Percentiles rank a stretch among this genome's conserved stretches.
Conservation (phyloP, 2,329 filamentous ascomycete species). For the Cladosporium cucumerinum region DNA sequence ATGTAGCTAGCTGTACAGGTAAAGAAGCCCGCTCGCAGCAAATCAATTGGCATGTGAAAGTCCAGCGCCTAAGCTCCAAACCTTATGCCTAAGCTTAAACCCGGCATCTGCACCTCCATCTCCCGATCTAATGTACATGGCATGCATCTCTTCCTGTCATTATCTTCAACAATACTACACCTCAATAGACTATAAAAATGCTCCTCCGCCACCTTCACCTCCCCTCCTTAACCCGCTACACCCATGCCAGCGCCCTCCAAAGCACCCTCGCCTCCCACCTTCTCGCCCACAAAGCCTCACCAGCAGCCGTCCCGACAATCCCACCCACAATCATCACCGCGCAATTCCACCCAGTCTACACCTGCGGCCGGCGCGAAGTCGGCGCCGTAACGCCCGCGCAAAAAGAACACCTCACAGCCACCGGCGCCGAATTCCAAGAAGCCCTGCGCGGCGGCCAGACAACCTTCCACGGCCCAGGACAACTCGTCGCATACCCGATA, state of each 20-base stretch:
- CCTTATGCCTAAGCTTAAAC: slow-evolving; percentile 1
- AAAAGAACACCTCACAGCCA: slow-evolving; percentile 38
- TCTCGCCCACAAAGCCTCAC: slow-evolving; percentile 58
- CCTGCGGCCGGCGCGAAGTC: slow-evolving; percentile 78
- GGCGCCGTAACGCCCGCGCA: slow-evolving; percentile 48
- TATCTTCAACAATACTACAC: not conserved
- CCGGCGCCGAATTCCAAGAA: slow-evolving; percentile 60
- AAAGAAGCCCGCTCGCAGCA: not conserved
- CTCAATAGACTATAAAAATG: slow-evolving; percentile 36
- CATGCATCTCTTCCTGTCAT: not conserved
- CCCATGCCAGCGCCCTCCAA: slow-evolving; percentile 55
- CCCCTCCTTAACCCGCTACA: slow-evolving; percentile 53
- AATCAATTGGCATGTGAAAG: slow-evolving; percentile 17
- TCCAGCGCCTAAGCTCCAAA: slow-evolving; percentile 1
- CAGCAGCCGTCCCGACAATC: slow-evolving; percentile 31
- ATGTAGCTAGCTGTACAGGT: not conserved
- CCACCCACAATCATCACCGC: slow-evolving; percentile 75
- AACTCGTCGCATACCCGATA: slow-evolving; percentile 88
- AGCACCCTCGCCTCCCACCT: slow-evolving; percentile 54
- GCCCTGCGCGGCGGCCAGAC: slow-evolving; percentile 84
- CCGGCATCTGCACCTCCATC: not conserved
- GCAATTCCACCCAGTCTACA: slow-evolving; percentile 79
- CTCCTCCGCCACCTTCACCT: slow-evolving; percentile 61
- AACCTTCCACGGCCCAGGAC: slow-evolving; percentile 93
- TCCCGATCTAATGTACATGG: not conserved